Conservation (phyloP, 352 stramenopile species). For the Phytophthora crassamura region DNA sequence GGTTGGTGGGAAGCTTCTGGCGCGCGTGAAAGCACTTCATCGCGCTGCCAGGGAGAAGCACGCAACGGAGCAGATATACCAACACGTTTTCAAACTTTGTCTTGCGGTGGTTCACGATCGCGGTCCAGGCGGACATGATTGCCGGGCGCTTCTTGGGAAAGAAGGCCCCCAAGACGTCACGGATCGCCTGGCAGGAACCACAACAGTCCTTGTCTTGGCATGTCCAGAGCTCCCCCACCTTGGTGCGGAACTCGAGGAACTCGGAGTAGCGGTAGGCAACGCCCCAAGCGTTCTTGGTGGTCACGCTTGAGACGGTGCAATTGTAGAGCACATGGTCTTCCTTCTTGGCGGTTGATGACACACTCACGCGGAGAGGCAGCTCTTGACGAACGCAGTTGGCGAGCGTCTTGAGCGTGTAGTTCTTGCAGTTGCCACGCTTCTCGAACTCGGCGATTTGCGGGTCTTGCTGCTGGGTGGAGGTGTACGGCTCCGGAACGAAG, state of each 20-base stretch:
- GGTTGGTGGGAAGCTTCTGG: slow-evolving; percentile 47
- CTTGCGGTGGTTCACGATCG: slow-evolving; percentile 52
- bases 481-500: slow-evolving; percentile 40
- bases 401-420: slow-evolving; percentile 57
- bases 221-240: slow-evolving; percentile 61
- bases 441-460: slow-evolving; percentile 28
- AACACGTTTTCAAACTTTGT: slow-evolving; percentile 69
- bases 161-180: slow-evolving; percentile 63
- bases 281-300: slow-evolving; percentile 55
- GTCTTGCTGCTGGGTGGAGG: slow-evolving; percentile 20
- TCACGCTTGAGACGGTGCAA: slow-evolving; percentile 51
- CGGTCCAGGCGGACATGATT: slow-evolving; percentile 49
- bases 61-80: slow-evolving; percentile 64
- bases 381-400: slow-evolving; percentile 49
- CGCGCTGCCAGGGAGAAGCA: slow-evolving; percentile 67
- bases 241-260: slow-evolving; percentile 64
- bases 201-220: slow-evolving; percentile 61
- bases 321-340: slow-evolving; percentile 65
- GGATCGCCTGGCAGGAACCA: slow-evolving; percentile 74
- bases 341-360: slow-evolving; percentile 46
- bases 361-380: slow-evolving; percentile 55
- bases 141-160: slow-evolving; percentile 67
- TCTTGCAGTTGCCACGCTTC: slow-evolving; percentile 48
- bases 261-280: slow-evolving; percentile 75
- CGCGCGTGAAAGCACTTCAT: slow-evolving; percentile 73